Evolutionary conservation across 768 basidiomycete species (phyloP).

Genomic region (Nidularia pulvinata): DNA sequence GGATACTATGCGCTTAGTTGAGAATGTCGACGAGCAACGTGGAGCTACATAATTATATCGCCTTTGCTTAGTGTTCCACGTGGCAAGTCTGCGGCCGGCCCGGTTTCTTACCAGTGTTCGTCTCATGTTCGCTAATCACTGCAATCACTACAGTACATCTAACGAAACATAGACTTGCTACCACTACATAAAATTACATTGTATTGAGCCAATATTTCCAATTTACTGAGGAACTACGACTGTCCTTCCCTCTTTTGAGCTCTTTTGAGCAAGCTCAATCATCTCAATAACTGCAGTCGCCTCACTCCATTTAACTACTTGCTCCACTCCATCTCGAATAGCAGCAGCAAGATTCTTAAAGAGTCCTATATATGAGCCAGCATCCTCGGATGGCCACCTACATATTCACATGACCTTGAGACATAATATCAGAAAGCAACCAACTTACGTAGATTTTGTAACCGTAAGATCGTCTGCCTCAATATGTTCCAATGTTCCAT

Average conservation of each 20-base stretch:
- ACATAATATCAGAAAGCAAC: neutral
- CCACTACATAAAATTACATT: too few species aligned
- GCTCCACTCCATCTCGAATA: slow-evolving; percentile 53
- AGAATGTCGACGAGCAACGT: neutral
- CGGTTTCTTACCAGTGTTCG: too few species aligned
- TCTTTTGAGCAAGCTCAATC: slow-evolving; percentile 72
- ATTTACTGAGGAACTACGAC: slow-evolving; percentile 21
- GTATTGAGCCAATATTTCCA: too few species aligned
- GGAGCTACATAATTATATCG: too few species aligned
- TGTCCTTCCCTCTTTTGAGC: slow-evolving; percentile 56
- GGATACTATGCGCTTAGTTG: neutral
- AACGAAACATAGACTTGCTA: too few species aligned
- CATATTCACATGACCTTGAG: neutral
- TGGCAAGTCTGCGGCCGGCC: too few species aligned
- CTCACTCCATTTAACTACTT: slow-evolving; percentile 73
- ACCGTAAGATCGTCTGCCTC: slow-evolving; percentile 42
- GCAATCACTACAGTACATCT: too few species aligned
- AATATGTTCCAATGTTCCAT: slow-evolving; percentile 62
- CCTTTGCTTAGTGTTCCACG: too few species aligned
- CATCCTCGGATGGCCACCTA: slow-evolving; percentile 64
- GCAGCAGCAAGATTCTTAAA: slow-evolving; percentile 68
- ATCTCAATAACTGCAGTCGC: slow-evolving; percentile 72
- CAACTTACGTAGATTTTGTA: slow-evolving; percentile 29
- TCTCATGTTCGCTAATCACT: too few species aligned
- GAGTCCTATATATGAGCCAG: slow-evolving; percentile 58